Evolutionary conservation across 306 rosid species (phyloP), one percentile per base, ranked within the genome.

Genomic region (Vigna trinervia): DNA sequence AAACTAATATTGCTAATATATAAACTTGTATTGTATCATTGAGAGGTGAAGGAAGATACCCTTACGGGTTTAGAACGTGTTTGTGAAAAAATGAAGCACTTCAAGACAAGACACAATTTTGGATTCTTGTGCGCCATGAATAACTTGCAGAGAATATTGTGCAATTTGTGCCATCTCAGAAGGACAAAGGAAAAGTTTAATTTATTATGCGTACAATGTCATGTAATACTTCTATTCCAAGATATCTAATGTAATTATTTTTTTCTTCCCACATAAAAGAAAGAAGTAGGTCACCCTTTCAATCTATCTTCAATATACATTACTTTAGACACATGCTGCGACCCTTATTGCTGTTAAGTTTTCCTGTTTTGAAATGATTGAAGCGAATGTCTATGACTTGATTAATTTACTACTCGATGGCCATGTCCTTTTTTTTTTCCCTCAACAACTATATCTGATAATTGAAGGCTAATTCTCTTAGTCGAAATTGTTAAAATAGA

Each of bases 91-190:
- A 76, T 43, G 82, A 79, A 69, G 60, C 79, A 48, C 60, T 74
- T 65, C 17, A 63, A 64, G 76, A 87, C 83, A 75, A 77, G 73
- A 28, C 46, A 61, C 71, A 63, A 10, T 70, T 83, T 85, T 83
- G 92, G 91, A 85, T 71, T 81, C 26, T 86, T 80, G 72, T 81
- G 60, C 66, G 71, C 78, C 81, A 69, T 82, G 80, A 87, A 85
- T 77, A 73, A 80, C 71, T 52, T 59, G 81, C 76, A 69, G 78
- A 59, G 73, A 82, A 80, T 84, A 87, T 60, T 80, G 88, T 82
- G 66, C 80, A 85, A 70, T 66, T 75, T 73, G 72, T 74, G 84
- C 82, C 83, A 77, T 71, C 85, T 75, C 48, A 66, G 38, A 78
- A 51, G 41, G 81, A 69, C 85, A 74, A 73, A 77, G 13, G 50